Base-by-base conservation (phyloP, 805 yeast species). In the Spathaspora arborariae region DNA sequence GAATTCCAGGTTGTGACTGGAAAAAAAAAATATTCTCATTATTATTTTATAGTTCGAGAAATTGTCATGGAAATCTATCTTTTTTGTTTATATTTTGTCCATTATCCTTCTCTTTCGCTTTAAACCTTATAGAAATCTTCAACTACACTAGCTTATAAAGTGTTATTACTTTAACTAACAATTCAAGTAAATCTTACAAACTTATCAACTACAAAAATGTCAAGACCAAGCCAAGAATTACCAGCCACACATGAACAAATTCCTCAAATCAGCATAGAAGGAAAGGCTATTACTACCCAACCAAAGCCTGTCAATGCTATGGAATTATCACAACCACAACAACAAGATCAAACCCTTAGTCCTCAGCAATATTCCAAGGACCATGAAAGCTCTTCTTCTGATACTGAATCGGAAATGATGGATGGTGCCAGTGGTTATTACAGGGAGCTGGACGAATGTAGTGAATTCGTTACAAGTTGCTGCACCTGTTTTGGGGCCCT, bases 391-490 rank as follows among this genome's bases (percentile, higher is more conserved):
- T n/a, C n/a, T 18, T 36, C 46, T 2, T n/a, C 36, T 39, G 44
- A 37, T 34, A 20, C 45, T 18, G 46, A 38, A 15, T 39, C 49
- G 2, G 46, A 43, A 18, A 24, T 41, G 6, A 34, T 44, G 6
- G 24, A 64, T 50, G 64, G 62, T 39, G 51, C 41, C 1, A 62
- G 58, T 19, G 76, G 76, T 2, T 71, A 66, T 51, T 65, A 67
- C 7, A 52, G 68, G 46, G 67, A 70, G 1, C 41, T 56, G 15
- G 68, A 70, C 50, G 76, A 72, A 48, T 72, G 77, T 51, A 54
- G 69, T 6, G 75, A 71, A 52, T 71, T 72, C 48, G 69, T 72
- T 51, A 51, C 65, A 42, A 76, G 71, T 42, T 58, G 53, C 35
- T 58, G 56, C 42, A 48, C 62, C 16, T 72, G 77, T 51, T 72